Evolutionary conservation across 2,329 filamentous ascomycete species (phyloP), one percentile per base, ranked within the genome.

Genomic region (Fusarium nurragi): DNA sequence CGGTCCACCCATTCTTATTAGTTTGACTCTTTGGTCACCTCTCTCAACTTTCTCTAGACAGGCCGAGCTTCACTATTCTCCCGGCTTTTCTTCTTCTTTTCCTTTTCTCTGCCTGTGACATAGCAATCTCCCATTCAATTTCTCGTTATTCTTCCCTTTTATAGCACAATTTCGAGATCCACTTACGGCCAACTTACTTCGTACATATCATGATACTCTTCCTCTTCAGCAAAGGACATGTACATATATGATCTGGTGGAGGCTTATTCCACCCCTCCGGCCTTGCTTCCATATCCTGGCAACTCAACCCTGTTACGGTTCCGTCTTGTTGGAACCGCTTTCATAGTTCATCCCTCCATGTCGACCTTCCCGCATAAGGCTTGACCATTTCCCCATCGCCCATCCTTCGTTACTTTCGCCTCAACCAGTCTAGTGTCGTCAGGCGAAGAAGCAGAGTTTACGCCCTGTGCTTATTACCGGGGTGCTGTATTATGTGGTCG

Each of bases 361-460:
- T 54, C 44, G 51, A 70, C 53, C 53, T 59, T 54, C 63, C 61
- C 38, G 48, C 63, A 63, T 70, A 41, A 54, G 59, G 51, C 61
- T 65, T 62, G 61, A 56, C 60, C 51, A 40, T 67, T 67, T 59
- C 51, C 59, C 59, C 53, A 40, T 67, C 64, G 55, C 51, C 60
- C 56, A 60, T 57, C 51, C 47, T 68, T 73, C 71, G 71, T 73
- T 71, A 73, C 70, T 72, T 73, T 73, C 68, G 40, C 71, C 71
- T 54, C 65, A 72, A 73, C 50, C 51, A 73, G 71, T 39, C 60
- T 73, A 74, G 70, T 71, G 65, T 39, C 61, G 54, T 66, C 54
- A 65, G 63, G 61, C 59, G 67, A 61, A 49, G 57, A 46, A 58
- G 50, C 40, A 61, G 38, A 58, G 40, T 65, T 65, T 58, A 46